Evolutionary conservation across 1,284 basidiomycete genomes (phyloP).

Genomic region (Trichosporon faecale): DNA sequence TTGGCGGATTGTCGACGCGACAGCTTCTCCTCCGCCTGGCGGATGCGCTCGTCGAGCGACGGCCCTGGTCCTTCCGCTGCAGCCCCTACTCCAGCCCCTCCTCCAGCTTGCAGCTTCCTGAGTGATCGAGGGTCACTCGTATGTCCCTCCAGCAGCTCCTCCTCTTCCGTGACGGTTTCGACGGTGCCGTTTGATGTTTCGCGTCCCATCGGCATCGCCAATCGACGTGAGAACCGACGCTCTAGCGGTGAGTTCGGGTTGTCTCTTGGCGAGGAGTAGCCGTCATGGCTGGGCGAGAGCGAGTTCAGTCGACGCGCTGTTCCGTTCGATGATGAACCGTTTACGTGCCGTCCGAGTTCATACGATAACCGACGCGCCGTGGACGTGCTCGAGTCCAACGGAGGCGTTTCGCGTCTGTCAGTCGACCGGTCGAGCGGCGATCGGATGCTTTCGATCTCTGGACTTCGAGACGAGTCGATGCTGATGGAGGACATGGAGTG

Average conservation of each 20-base stretch:
- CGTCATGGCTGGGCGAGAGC: background rate
- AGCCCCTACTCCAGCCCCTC: no score
- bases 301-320: background rate
- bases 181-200: conserved; percentile 12
- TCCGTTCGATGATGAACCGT: background rate
- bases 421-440: background rate
- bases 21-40: conserved; percentile 39
- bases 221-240: conserved; percentile 21
- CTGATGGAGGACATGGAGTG: conserved; percentile 24
- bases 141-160: conserved; percentile 7
- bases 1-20: background rate
- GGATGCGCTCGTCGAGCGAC: conserved; percentile 38
- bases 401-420: background rate
- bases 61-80: background rate
- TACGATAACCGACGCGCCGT: conserved; percentile 5
- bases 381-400: background rate
- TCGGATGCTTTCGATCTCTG: conserved; percentile 4
- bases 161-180: conserved; percentile 13
- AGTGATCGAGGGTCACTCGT: background rate
- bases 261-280: background rate
- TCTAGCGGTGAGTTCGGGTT: conserved; percentile 16
- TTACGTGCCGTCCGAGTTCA: conserved; percentile 4
- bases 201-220: conserved; percentile 8
- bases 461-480: conserved; percentile 27
- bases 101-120: background rate